Evolutionary conservation across 2,329 filamentous ascomycete species (phyloP).

Genomic region (Calonectria hongkongensis): DNA sequence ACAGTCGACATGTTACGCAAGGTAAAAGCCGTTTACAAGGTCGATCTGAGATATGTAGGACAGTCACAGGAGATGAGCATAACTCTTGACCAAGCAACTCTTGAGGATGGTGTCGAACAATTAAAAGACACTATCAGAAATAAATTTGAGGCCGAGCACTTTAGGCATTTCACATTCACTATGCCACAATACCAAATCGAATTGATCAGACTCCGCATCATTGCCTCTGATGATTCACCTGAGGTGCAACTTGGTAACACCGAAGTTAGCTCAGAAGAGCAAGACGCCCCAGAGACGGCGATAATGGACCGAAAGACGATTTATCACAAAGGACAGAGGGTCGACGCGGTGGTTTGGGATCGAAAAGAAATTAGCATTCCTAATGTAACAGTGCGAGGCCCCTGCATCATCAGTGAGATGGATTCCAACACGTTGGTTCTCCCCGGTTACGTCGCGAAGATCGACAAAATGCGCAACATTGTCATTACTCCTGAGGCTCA

Average conservation of each 20-base stretch:
- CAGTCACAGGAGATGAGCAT: constrained; percentile 8
- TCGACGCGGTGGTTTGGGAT: neutral
- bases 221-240: constrained; percentile 3
- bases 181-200: neutral
- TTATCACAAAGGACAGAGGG: neutral
- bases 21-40: neutral
- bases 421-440: constrained; percentile 5
- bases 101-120: neutral
- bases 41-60: constrained; percentile 4
- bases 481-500: neutral
- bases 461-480: constrained; percentile 4
- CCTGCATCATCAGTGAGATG: constrained; percentile 6
- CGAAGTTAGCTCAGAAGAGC: neutral
- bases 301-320: neutral
- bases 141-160: constrained; percentile 10
- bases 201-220: neutral
- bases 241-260: neutral
- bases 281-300: neutral
- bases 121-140: neutral
- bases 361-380: constrained; percentile 1
- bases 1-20: too few species aligned
- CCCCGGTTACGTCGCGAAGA: constrained; percentile 3
- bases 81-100: neutral
- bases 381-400: neutral
- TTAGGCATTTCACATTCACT: constrained; percentile 1